Conservation (phyloP, 495 filamentous ascomycete species). For the Haplographium delicatum region DNA sequence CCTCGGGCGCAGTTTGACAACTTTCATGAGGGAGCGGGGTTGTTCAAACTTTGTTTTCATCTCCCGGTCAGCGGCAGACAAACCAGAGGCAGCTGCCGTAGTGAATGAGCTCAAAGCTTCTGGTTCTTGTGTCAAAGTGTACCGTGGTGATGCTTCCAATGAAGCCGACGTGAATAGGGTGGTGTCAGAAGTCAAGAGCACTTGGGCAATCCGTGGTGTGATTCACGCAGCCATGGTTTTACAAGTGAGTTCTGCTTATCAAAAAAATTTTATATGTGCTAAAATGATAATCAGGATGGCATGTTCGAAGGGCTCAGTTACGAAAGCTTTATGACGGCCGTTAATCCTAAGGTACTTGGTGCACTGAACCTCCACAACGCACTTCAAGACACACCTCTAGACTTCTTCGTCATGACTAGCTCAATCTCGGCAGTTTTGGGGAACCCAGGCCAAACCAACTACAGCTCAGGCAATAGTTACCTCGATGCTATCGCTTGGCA, state of each 20-base stretch:
- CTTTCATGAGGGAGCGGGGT: conserved; percentile 39
- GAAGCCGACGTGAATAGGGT: conserved; percentile 21
- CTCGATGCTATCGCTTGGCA: not conserved
- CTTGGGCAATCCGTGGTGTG: conserved; percentile 42
- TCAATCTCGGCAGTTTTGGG: not conserved
- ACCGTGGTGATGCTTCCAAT: conserved; percentile 27
- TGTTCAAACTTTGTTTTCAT: conserved; percentile 54
- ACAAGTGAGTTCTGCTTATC: no score
- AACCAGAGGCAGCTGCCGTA: not conserved
- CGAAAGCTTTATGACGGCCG: no score
- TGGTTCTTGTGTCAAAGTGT: conserved; percentile 33
- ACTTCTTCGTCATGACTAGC: not conserved
- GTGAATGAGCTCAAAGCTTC: not conserved
- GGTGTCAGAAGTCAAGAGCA: not conserved
- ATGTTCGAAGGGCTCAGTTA: no score
- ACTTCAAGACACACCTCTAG: not conserved
- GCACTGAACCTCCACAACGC: not conserved
- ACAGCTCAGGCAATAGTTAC: not conserved
- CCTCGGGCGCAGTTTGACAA: conserved; percentile 23
- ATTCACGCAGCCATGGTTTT: conserved; percentile 23
- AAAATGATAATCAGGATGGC: no score
- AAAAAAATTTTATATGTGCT: no score
- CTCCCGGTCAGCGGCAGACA: conserved; percentile 43
- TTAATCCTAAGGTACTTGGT: not conserved
- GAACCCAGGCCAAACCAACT: not conserved